A percentile compares a stretch with the other conserved stretches of the same genome.
Conservation (phyloP, 257 asterid genomes). For the Ehretia macrophylla region DNA sequence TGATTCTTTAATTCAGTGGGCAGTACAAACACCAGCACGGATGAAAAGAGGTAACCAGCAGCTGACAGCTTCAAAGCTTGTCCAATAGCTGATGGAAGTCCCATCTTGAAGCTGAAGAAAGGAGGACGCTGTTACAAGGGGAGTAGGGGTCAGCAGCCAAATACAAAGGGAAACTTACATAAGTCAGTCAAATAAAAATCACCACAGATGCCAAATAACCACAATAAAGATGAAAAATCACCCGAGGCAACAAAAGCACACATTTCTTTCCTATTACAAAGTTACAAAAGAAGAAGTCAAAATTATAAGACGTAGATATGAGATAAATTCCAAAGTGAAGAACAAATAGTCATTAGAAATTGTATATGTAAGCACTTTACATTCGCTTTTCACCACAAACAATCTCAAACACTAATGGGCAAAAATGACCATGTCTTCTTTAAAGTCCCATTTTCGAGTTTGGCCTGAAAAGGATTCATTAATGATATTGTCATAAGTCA, state of each 20-base stretch:
- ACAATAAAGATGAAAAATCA: too few species aligned
- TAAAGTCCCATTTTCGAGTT: too few species aligned
- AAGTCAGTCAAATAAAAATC: not conserved
- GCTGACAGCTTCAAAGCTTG: conserved; percentile 63
- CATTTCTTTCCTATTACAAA: too few species aligned
- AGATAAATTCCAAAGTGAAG: not conserved
- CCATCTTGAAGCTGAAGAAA: conserved; percentile 88
- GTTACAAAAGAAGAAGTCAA: too few species aligned
- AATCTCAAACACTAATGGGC: too few species aligned
- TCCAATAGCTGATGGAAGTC: conserved; percentile 56
- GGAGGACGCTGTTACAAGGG: conserved; percentile 76
- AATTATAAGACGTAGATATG: too few species aligned
- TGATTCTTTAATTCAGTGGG: conserved; percentile 44
- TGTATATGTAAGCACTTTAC: not conserved
- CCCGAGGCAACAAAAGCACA: too few species aligned
- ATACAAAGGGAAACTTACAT: not conserved
- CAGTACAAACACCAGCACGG: conserved; percentile 37
- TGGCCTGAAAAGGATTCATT: too few species aligned
- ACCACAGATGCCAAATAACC: too few species aligned
- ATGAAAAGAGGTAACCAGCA: conserved; percentile 51
- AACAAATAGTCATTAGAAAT: not conserved
- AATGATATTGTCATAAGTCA: too few species aligned
- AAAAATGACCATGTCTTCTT: too few species aligned
- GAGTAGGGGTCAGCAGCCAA: conserved; percentile 5
- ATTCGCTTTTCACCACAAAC: not conserved